Base-by-base conservation (phyloP, 176 grass and related monocot genomes). In the Phyllostachys edulis region DNA sequence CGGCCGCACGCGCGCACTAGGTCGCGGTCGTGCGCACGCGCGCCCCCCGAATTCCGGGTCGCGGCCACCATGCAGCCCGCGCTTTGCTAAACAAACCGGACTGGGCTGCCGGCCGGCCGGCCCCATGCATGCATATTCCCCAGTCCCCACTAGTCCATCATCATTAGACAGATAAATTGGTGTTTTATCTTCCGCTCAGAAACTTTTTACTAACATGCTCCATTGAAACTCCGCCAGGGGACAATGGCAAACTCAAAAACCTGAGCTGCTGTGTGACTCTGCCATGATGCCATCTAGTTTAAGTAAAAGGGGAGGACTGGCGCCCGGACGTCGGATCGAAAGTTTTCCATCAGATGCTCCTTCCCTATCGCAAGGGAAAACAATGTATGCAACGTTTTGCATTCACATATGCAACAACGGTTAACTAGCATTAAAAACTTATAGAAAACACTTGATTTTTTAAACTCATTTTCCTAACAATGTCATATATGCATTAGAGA, bases 1-100 rank as follows among this genome's bases (percentile, higher is more conserved):
- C 67, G 11, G 32, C 32, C 18, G 26, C 67, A 34, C 67, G 80
- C 69, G 80, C 80, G 69, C 69, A 74, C 69, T 83, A 74, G 0
- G 69, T 29, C 56, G 67, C 56, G 69, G 81, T 63, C 81, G 69
- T n/a, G 81, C 60, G 70, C 81, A 83, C 70, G 82, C 82, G 60
- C 82, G n/a, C 18, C 17, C 71, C 69, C 71, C 60, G 46, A 54
- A 84, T 84, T 67, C 46, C 60, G 60, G 82, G 60, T 75, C 82
- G 5, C 69, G 54, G 52, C 67, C 51, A 60, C 52, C 26, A 17
- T 26, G 4, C 56, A 10, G 11, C 14, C 6, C 8, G 44, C 27
- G 71, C 82, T 54, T 75, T 66, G 32, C 18, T 75, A 40, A 75
- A 75, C 71, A 76, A 55, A 59, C 13, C 45, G 45, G 32, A 23